phyloP scores from a whole-genome alignment of 805 yeast genomes.

The Monosporozyma unispora region DNA sequence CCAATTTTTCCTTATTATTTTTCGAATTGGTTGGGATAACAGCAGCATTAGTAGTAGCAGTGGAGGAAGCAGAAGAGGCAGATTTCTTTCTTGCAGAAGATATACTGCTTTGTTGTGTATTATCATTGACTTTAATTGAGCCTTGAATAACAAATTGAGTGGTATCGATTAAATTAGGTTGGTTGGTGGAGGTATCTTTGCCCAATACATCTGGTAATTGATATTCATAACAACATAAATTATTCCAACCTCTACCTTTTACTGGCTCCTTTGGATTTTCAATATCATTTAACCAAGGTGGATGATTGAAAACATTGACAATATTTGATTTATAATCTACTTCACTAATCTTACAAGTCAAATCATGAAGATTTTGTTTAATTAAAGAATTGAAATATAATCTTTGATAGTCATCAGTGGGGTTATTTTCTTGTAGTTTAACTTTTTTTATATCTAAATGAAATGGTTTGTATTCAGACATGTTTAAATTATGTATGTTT shows the following conservation, averaged over 20 bases:
- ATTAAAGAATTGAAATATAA: conserved; percentile 17
- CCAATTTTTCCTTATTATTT: neutral
- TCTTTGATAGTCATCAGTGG: conserved; percentile 29
- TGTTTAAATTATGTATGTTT: neutral
- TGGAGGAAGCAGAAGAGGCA: neutral
- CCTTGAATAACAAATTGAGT: conserved; percentile 1
- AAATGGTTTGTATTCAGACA: conserved; percentile 11
- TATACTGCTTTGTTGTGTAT: neutral
- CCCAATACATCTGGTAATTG: conserved; percentile 18
- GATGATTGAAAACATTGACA: conserved; percentile 12
- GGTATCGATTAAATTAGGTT: neutral
- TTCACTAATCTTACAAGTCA: conserved; percentile 5
- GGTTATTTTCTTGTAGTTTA: conserved; percentile 12
- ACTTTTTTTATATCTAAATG: conserved; percentile 12
- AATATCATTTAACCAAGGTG: conserved; percentile 3
- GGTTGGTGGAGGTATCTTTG: neutral
- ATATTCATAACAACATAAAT: conserved; percentile 24
- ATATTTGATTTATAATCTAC: conserved; percentile 19
- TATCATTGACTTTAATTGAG: conserved; percentile 1
- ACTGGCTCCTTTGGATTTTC: neutral
- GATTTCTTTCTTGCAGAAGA: neutral
- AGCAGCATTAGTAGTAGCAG: too few species aligned
- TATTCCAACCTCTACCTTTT: conserved; percentile 6
- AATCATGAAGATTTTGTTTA: conserved; percentile 1
- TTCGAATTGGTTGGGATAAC: too few species aligned